These are phyloP conservation scores for Phyllostachys edulis DNA, from an alignment of 176 grass and related monocot species.

Conservation along the genomic window DNA sequence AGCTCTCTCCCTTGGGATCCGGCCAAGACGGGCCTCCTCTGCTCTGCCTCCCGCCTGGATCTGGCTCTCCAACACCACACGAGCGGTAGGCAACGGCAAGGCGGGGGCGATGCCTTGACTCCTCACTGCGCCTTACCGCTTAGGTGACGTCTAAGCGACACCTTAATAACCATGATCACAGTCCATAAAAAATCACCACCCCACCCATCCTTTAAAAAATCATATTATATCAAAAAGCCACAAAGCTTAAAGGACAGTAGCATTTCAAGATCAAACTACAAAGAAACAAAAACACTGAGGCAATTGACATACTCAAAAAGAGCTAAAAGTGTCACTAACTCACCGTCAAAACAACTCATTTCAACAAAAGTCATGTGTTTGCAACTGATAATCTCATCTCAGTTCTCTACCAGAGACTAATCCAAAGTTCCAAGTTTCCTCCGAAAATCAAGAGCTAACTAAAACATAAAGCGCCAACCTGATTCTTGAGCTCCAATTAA, in stretches of 20 bases:
- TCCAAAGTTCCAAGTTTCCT: not conserved
- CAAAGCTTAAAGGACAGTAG: not conserved
- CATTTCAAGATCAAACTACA: not conserved
- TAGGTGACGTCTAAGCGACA: too few species aligned
- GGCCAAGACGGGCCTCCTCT: too few species aligned
- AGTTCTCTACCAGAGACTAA: constrained; percentile 18
- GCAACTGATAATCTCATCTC: not conserved
- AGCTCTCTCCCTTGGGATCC: too few species aligned
- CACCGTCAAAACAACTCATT: not conserved
- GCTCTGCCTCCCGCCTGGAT: too few species aligned
- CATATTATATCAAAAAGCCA: not conserved
- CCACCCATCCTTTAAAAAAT: not conserved
- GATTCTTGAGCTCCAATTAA: constrained; percentile 13
- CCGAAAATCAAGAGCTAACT: not conserved
- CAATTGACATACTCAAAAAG: not conserved
- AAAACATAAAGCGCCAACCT: not conserved
- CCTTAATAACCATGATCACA: too few species aligned
- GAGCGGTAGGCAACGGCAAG: too few species aligned
- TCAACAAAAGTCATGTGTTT: not conserved
- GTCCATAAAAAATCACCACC: not conserved
- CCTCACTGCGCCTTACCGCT: too few species aligned
- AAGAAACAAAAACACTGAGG: not conserved
- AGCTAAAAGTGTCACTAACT: not conserved
- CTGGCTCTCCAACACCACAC: too few species aligned
- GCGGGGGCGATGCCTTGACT: too few species aligned